phyloP scores from a whole-genome alignment of 2,329 filamentous ascomycete species.

The Arachnopeziza araneosa region DNA sequence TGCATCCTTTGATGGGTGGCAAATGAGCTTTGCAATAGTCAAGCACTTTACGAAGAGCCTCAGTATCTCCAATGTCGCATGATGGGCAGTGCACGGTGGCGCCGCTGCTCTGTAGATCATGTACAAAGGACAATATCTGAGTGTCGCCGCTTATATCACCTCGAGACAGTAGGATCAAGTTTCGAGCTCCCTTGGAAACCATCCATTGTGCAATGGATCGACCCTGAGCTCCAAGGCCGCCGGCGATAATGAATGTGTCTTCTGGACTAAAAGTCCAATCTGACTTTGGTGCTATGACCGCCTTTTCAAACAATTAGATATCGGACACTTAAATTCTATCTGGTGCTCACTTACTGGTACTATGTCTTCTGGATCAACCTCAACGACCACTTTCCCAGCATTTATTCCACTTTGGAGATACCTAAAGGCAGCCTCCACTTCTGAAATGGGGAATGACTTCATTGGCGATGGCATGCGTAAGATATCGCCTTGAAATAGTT shows the following conservation, averaged over 20 bases:
- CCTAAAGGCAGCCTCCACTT: not conserved
- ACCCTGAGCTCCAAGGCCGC: not conserved
- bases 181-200: not conserved
- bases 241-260: not conserved
- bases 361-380: not conserved
- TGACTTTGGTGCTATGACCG: not conserved
- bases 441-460: not conserved
- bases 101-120: constrained; percentile 14
- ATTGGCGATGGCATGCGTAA: not conserved
- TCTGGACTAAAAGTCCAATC: not conserved
- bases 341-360: not conserved
- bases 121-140: not conserved
- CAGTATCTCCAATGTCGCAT: not conserved
- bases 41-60: not conserved
- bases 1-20: not conserved
- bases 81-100: too few species aligned
- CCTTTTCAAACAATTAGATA: not conserved
- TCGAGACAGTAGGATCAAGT: not conserved
- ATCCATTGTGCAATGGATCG: not conserved
- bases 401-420: not conserved
- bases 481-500: not conserved
- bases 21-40: not conserved
- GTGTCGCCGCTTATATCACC: not conserved
- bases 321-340: too few species aligned
- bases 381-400: not conserved